These are phyloP conservation scores for Incumbomyces delicatus DNA, from an alignment of 2,329 filamentous ascomycete genomes.

Conservation along the genomic window DNA sequence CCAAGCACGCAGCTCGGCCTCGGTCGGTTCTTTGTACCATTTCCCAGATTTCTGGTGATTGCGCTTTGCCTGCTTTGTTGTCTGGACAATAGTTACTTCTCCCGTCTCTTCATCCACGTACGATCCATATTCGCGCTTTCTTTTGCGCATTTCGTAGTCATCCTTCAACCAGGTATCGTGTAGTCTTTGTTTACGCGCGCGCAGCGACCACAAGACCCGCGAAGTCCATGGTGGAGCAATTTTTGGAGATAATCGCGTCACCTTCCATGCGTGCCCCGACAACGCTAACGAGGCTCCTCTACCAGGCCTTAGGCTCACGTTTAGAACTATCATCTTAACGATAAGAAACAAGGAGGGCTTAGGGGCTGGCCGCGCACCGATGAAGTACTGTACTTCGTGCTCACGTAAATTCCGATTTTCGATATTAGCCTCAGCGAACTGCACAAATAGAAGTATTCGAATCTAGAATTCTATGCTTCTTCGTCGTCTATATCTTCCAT, in stretches of 20 bases:
- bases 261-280: too few species aligned
- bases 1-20: constrained; percentile 7
- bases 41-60: constrained; percentile 15
- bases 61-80: constrained; percentile 20
- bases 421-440: too few species aligned
- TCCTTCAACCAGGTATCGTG: not conserved
- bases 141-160: not conserved
- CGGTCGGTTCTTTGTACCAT: constrained; percentile 8
- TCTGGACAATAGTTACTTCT: constrained; percentile 7
- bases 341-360: too few species aligned
- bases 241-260: too few species aligned
- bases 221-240: not conserved
- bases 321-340: too few species aligned
- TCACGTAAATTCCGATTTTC: too few species aligned
- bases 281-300: too few species aligned
- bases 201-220: not conserved
- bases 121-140: constrained; percentile 3
- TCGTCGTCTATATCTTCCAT: constrained; percentile 58
- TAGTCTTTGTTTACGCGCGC: not conserved
- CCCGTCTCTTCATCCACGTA: constrained; percentile 7
- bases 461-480: constrained; percentile 20
- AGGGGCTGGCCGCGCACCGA: too few species aligned
- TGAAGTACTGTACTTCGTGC: too few species aligned
- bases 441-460: too few species aligned
- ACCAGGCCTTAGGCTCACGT: too few species aligned